Evolutionary conservation across 768 basidiomycete genomes (phyloP).

Genomic region (Collybia nuda): DNA sequence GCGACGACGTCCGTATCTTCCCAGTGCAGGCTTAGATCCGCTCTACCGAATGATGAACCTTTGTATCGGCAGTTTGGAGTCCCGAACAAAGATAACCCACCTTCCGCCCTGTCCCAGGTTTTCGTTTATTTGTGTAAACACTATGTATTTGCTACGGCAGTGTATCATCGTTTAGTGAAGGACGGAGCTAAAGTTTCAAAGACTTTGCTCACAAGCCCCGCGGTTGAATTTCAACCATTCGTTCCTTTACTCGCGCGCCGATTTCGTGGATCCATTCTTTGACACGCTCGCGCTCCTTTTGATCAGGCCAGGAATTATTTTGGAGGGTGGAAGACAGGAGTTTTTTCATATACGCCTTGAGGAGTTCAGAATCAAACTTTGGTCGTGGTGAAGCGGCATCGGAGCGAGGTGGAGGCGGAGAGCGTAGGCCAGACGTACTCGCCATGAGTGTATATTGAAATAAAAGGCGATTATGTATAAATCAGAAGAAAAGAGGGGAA

Average conservation of each 20-base stretch:
- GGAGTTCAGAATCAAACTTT: conserved; percentile 71
- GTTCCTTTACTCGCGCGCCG: conserved; percentile 79
- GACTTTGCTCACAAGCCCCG: conserved; percentile 71
- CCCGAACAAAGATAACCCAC: conserved; percentile 39
- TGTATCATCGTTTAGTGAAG: conserved; percentile 10
- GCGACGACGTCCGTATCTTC: conserved; percentile 80
- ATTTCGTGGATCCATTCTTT: conserved; percentile 83
- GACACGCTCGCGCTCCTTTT: conserved; percentile 67
- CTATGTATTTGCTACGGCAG: conserved; percentile 74
- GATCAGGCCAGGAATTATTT: conserved; percentile 62
- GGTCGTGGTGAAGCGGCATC: conserved; percentile 54
- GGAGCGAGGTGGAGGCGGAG: conserved; percentile 61
- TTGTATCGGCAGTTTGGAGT: conserved; percentile 7
- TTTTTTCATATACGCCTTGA: conserved; percentile 82
- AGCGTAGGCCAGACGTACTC: conserved; percentile 48
- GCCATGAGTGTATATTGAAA: conserved; percentile 7
- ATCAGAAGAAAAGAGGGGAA: neutral
- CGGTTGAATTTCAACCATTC: conserved; percentile 83
- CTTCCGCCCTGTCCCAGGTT: conserved; percentile 84
- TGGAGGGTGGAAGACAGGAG: conserved; percentile 71
- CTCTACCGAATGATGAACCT: conserved; percentile 39
- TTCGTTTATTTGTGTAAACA: conserved; percentile 82
- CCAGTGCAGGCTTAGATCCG: conserved; percentile 85
- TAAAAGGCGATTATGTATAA: neutral
- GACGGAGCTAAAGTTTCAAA: conserved; percentile 7